These are phyloP conservation scores for Heritiera fomes DNA, from an alignment of 345 rosid species.

Conservation along the genomic window DNA sequence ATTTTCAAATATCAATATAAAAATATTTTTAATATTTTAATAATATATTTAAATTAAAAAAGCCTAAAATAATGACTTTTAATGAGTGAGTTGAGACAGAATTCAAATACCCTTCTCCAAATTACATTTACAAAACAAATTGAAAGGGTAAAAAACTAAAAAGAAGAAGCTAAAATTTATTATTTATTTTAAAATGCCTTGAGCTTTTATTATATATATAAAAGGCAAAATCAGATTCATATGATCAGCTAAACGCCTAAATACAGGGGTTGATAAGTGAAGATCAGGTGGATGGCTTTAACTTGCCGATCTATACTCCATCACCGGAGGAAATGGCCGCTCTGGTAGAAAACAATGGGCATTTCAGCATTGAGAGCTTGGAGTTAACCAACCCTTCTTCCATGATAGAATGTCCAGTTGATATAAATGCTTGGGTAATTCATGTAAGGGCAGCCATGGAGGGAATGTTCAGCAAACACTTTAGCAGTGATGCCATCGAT, in stretches of 20 bases:
- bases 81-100: too few relatives aligned
- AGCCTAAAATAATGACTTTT: too few relatives aligned
- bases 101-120: too few relatives aligned
- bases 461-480: slow-evolving; percentile 47
- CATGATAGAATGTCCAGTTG: slow-evolving; percentile 31
- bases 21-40: too few relatives aligned
- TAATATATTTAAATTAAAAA: too few relatives aligned
- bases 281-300: slow-evolving; percentile 52
- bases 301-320: slow-evolving; percentile 50
- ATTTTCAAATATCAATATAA: too few relatives aligned
- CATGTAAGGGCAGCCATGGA: slow-evolving; percentile 59
- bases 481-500: slow-evolving; percentile 33
- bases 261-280: slow-evolving; percentile 46
- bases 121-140: too few relatives aligned
- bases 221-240: too few relatives aligned
- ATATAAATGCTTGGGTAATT: slow-evolving; percentile 33
- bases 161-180: too few relatives aligned
- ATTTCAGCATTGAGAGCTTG: slow-evolving; percentile 42
- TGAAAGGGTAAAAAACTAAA: too few relatives aligned
- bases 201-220: too few relatives aligned
- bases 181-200: too few relatives aligned
- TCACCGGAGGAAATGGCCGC: slow-evolving; percentile 39
- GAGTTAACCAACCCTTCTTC: slow-evolving; percentile 43
- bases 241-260: background rate
- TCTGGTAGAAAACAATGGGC: slow-evolving; percentile 39